phyloP scores from a whole-genome alignment of 805 yeast species.

The Brettanomyces anomalus region DNA sequence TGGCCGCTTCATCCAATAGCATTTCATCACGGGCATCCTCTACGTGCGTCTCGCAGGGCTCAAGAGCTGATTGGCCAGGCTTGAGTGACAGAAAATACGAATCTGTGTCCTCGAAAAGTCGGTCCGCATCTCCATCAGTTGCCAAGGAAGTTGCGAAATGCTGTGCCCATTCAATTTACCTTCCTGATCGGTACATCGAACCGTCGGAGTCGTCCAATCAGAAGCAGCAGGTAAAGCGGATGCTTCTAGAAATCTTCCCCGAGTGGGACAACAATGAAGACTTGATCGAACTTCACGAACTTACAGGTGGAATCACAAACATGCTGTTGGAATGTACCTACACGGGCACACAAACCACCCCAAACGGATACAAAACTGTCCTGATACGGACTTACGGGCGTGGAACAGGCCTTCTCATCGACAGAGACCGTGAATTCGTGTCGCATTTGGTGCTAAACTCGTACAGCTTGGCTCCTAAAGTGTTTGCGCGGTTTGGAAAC shows the following conservation, averaged over 20 bases:
- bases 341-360: neutral
- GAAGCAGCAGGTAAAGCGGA: conserved; percentile 26
- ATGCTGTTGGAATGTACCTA: conserved; percentile 41
- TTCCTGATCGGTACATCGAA: conserved; percentile 36
- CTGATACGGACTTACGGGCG: conserved; percentile 67
- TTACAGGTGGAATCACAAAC: conserved; percentile 60
- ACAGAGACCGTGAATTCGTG: conserved; percentile 64
- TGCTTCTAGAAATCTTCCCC: conserved; percentile 37
- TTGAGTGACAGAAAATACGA: neutral
- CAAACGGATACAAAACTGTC: conserved; percentile 16
- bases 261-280: conserved; percentile 17
- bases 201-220: conserved; percentile 19
- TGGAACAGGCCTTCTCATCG: conserved; percentile 64
- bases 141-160: conserved; percentile 20
- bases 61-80: neutral
- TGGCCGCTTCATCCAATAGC: neutral
- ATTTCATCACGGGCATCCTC: neutral
- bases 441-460: conserved; percentile 57
- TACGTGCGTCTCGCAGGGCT: neutral
- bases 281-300: conserved; percentile 30
- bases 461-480: conserved; percentile 55
- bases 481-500: conserved; percentile 59
- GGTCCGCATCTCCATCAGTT: conserved; percentile 1
- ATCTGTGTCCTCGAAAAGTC: neutral
- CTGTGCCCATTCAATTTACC: conserved; percentile 39